Percentiles rank a stretch among this genome's conserved stretches.
These are phyloP conservation scores for Echinochloa phyllopogon DNA, from an alignment of 176 grass and related monocot species.

Conservation along the genomic window DNA sequence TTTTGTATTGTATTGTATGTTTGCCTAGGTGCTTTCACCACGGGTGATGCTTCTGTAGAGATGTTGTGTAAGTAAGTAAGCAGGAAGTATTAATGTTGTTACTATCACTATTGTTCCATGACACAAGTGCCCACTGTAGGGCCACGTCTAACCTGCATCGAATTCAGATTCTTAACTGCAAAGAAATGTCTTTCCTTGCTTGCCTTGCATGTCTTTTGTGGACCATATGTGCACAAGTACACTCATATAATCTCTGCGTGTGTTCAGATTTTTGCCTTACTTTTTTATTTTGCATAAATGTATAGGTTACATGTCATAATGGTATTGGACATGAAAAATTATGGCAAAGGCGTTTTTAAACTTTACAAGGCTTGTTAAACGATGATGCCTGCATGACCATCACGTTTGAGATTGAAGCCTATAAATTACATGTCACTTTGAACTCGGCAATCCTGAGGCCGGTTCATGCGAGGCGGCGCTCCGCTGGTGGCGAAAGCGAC, in stretches of 20 bases:
- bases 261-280: no score
- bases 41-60: slow-evolving; percentile 37
- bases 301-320: not conserved
- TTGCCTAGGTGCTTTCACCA: slow-evolving; percentile 18
- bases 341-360: no score
- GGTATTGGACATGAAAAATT: not conserved
- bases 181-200: slow-evolving; percentile 18
- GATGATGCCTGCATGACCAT: not conserved
- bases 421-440: no score
- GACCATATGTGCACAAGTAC: not conserved
- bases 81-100: slow-evolving; percentile 6
- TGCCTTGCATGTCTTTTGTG: slow-evolving; percentile 20
- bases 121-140: not conserved
- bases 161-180: not conserved
- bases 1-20: slow-evolving; percentile 23
- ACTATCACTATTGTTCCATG: not conserved
- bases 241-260: not conserved
- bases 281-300: no score
- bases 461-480: not conserved
- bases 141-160: not conserved
- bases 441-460: not conserved
- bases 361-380: not conserved
- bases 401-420: not conserved
- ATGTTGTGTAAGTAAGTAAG: slow-evolving; percentile 1
- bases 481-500: not conserved